phyloP scores from a whole-genome alignment of 495 filamentous ascomycete species.

The Cryomyces minteri region DNA sequence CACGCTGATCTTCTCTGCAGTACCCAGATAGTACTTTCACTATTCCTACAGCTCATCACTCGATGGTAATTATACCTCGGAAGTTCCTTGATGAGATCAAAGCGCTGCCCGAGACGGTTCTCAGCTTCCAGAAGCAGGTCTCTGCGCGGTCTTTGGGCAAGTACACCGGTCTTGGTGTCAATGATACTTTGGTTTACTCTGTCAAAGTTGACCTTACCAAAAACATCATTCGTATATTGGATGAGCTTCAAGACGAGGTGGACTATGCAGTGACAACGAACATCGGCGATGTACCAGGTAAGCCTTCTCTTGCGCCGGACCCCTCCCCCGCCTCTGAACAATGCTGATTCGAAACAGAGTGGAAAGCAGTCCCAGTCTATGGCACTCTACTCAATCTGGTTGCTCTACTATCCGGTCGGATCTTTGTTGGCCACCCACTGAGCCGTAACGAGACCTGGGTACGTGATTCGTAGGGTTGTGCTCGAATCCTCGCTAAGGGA shows the following conservation, averaged over 20 bases:
- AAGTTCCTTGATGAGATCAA: background rate
- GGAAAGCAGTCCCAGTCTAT: background rate
- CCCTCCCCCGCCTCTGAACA: no score
- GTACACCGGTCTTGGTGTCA: background rate
- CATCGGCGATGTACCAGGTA: no score
- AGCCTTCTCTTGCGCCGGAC: no score
- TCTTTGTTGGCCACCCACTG: background rate
- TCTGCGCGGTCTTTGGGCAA: background rate
- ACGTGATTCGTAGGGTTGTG: no score
- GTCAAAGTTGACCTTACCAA: background rate
- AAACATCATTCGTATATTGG: background rate
- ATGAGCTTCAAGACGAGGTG: background rate
- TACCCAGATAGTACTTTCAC: no score
- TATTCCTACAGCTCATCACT: no score
- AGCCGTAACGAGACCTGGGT: background rate
- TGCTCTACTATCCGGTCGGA: background rate
- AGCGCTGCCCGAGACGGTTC: background rate
- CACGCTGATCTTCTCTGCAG: no score
- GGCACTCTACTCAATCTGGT: background rate
- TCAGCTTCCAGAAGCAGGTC: background rate
- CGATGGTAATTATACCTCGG: no score
- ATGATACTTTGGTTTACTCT: background rate
- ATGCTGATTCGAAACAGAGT: background rate
- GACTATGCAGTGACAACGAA: no score
- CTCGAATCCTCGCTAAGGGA: no score